A percentile compares a stretch with the other conserved stretches of the same genome.
Conservation (phyloP, 352 stramenopile genomes). For the Halophytophthora batemanensis region DNA sequence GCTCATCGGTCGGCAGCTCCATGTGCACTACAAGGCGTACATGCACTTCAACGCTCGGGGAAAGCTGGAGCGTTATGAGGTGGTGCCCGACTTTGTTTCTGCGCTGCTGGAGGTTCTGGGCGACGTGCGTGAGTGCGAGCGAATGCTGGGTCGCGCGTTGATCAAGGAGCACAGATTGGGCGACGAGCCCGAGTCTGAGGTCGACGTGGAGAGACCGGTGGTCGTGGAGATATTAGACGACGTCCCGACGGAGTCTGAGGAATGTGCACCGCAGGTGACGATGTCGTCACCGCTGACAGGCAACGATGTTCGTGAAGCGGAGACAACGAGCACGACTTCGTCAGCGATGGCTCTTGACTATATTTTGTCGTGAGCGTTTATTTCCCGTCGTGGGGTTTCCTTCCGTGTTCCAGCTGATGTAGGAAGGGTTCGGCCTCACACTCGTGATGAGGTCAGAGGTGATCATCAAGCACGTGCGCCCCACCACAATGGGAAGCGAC, state of each 20-base stretch:
- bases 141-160: slow-evolving; percentile 31
- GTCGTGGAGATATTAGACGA: not conserved
- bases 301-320: not conserved
- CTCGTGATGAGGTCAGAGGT: too few species aligned
- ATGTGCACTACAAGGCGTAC: slow-evolving; percentile 34
- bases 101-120: slow-evolving; percentile 38
- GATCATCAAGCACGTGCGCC: too few species aligned
- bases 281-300: not conserved
- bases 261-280: too few species aligned
- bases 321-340: slow-evolving; percentile 1
- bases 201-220: not conserved
- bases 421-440: too few species aligned
- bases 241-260: not conserved
- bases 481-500: too few species aligned
- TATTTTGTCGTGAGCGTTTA: slow-evolving; percentile 19
- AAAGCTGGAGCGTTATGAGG: slow-evolving; percentile 29
- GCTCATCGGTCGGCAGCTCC: slow-evolving; percentile 42
- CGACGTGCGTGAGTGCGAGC: slow-evolving; percentile 29
- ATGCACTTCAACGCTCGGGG: slow-evolving; percentile 37
- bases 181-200: slow-evolving; percentile 10
- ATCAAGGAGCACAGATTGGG: slow-evolving; percentile 29
- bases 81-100: slow-evolving; percentile 33
- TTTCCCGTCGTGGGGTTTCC: too few species aligned
- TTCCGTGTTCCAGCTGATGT: too few species aligned
- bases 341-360: slow-evolving; percentile 22